These are phyloP conservation scores for Schizosaccharomyces versatilis DNA, from an alignment of 1,139 yeast genomes.

Conservation along the genomic window DNA sequence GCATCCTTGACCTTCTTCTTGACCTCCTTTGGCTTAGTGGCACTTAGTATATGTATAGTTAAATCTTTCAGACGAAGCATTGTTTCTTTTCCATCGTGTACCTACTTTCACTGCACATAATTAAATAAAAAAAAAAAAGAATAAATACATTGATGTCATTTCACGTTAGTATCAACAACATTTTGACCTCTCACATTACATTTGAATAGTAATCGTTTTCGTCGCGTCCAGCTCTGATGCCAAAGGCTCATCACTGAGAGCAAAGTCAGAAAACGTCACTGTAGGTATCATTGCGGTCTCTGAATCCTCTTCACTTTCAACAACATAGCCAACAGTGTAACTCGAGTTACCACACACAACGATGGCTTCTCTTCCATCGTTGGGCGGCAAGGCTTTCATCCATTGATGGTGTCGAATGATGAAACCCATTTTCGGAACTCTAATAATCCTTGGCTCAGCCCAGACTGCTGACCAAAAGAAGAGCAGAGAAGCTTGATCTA, in stretches of 20 bases:
- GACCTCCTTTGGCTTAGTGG: too few relatives aligned
- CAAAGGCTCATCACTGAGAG: neutral
- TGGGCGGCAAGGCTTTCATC: neutral
- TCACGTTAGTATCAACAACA: too few relatives aligned
- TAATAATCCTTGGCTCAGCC: slow-evolving; percentile 7
- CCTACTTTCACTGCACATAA: too few relatives aligned
- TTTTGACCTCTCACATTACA: neutral
- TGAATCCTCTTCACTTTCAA: neutral
- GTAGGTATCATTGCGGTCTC: neutral
- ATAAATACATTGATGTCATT: too few relatives aligned
- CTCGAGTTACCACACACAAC: neutral
- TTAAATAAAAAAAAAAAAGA: too few relatives aligned
- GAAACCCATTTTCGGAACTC: slow-evolving; percentile 9
- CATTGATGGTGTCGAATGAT: slow-evolving; percentile 6
- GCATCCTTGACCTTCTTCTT: too few relatives aligned
- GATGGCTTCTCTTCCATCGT: neutral
- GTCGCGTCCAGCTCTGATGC: neutral
- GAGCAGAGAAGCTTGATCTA: neutral
- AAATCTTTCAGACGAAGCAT: too few relatives aligned
- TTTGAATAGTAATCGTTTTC: neutral
- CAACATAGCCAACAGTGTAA: neutral
- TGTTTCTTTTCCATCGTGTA: too few relatives aligned
- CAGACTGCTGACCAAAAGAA: slow-evolving; percentile 10
- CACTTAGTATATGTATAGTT: too few relatives aligned
- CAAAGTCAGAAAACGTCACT: neutral